Evolutionary conservation across 371 early-diverging fungal genomes (phyloP), one percentile per base, ranked within the genome.

Genomic region (Ordospora pajunii): DNA sequence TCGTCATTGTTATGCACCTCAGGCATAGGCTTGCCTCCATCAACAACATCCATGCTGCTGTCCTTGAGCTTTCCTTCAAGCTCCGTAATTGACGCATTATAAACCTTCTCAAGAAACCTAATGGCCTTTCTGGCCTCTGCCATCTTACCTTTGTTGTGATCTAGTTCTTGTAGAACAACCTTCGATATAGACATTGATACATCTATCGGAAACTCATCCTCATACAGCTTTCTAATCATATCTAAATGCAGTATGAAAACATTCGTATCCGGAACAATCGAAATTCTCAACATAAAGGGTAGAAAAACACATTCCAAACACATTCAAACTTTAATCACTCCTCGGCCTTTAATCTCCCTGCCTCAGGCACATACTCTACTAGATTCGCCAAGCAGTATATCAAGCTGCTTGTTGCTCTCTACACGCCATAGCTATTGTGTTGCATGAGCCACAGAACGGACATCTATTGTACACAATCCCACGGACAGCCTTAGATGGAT

Each of bases 221-320:
- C 48, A 12, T 48, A 49, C 25, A 75, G 51, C 14, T 32, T 37
- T 19, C 72, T 65, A 11, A 76, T 7, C 21, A 80, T 9, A 17
- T 72, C 69, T 17, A 75, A 43, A 54, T 72, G 51, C 25, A 49
- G n/a, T 62, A 80, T 53, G 10, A 76, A 70, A 44, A 79, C 77
- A 73, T 79, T 79, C 37, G 79, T 79, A 65, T 79, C 79, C 25
- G 76, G 76, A 25, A 79, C 45, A 40, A 79, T 43, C 6, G 70
- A 49, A 11, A 75, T 65, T 45, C 62, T 70, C 54, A 58, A 23
- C 70, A 52, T 70, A 50, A 32, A 54, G 65, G 45, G 49, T 64
- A 64, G 42, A 10, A 49, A 48, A 69, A 51, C 53, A 43, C 23
- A 65, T 23, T 42, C 23, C 48, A 65, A 46, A 46, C 25, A 46